Evolutionary conservation across 2,329 filamentous ascomycete genomes (phyloP).

Genomic region (Macrophomina tecta): DNA sequence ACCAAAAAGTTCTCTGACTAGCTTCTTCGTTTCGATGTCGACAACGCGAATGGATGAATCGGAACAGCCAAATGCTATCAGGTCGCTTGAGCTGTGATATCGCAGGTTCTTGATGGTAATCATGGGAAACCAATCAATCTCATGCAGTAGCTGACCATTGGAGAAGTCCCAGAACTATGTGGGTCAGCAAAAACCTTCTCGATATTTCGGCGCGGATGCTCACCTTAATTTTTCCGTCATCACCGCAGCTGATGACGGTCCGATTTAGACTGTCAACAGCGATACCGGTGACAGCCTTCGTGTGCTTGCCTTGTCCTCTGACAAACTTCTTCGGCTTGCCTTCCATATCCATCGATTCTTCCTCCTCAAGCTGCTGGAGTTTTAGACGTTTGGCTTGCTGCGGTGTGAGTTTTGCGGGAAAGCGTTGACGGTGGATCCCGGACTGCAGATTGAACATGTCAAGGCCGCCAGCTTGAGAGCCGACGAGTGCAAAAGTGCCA

Average conservation of each 20-base stretch:
- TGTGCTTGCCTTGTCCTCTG: conserved; percentile 73
- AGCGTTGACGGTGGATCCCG: conserved; percentile 83
- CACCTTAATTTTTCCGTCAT: conserved; percentile 87
- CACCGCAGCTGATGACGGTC: conserved; percentile 80
- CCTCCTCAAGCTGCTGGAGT: conserved; percentile 64
- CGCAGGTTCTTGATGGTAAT: conserved; percentile 76
- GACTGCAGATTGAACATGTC: conserved; percentile 98
- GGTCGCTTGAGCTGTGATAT: conserved; percentile 81
- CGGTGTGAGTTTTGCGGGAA: conserved; percentile 79
- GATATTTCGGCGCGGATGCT: conserved; percentile 21
- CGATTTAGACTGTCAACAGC: conserved; percentile 90
- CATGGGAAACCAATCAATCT: conserved; percentile 84
- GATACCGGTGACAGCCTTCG: conserved; percentile 81
- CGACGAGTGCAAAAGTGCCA: conserved; percentile 90
- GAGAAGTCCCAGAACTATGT: conserved; percentile 86
- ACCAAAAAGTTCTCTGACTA: conserved; percentile 92
- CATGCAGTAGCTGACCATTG: conserved; percentile 77
- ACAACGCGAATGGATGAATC: conserved; percentile 88
- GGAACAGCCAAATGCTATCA: conserved; percentile 87
- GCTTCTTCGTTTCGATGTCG: conserved; percentile 86
- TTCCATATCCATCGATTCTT: conserved; percentile 55
- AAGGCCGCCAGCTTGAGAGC: conserved; percentile 80
- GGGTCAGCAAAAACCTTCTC: conserved; percentile 30
- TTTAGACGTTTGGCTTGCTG: conserved; percentile 79
- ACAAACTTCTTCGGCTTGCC: conserved; percentile 52